Base-by-base conservation (phyloP, 2,329 filamentous ascomycete genomes). In the Ophiobolus disseminans region DNA sequence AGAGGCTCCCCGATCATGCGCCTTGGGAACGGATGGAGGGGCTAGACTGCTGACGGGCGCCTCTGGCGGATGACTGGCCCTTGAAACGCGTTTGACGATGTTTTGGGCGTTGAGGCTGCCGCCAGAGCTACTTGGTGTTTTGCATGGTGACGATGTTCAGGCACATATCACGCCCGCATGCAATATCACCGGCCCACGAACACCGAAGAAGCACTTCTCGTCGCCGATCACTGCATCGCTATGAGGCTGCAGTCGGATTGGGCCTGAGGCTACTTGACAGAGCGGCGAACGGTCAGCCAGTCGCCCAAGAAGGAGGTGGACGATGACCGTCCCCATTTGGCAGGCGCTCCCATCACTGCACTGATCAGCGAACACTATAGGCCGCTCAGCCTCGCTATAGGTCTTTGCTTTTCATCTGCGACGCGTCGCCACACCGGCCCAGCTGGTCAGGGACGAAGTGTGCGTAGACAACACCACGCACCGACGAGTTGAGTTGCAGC, bases 171-270 rank as follows among this genome's bases (percentile, higher is more conserved):
- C 30, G 13, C 13, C n/a, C 30, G 37, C 36, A 48, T 62, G 50
- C 57, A 52, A 39, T 30, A 31, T 34, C 28, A 38, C 50, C 45
- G 45, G 39, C 38, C 55, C 55, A 48, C 50, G 50, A 50, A 45
- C 32, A 28, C 37, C 41, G 49, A 35, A 55, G 50, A 53, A 58
- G 51, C 43, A 51, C 25, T 55, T 45, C 34, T 53, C 36, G 25
- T 65, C 58, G 63, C 53, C 63, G 62, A 65, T 63, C 58, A 57
- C 38, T 26, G 47, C 52, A 32, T 45, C 25, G 45, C 46, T 42
- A 48, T 42, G 52, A 56, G 49, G 55, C 55, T 58, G 50, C 55
- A 53, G 46, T 32, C 31, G n/a, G 17, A 23, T 38, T 22, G 22
- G 41, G 10, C 25, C 21, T 37, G 32, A 40, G 35, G 21, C 36